phyloP scores from a whole-genome alignment of 106 monocot genomes.

The Allium sativum region DNA sequence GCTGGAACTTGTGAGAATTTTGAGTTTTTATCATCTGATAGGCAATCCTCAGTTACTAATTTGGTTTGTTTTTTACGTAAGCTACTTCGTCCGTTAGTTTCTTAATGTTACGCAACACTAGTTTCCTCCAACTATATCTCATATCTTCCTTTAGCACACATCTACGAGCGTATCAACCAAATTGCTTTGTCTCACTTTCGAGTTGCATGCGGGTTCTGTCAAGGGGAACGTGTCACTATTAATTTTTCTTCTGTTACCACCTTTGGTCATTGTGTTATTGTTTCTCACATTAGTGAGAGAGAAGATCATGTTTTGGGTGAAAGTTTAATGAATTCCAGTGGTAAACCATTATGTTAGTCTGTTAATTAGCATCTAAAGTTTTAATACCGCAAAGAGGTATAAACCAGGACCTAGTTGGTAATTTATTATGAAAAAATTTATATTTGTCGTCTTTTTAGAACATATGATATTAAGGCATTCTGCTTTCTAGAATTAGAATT shows the following conservation, averaged over 20 bases:
- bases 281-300: background rate
- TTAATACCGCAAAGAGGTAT: too few species aligned
- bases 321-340: too few species aligned
- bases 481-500: too few species aligned
- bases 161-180: slow-evolving; percentile 86
- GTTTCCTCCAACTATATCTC: slow-evolving; percentile 68
- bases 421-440: too few species aligned
- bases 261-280: background rate
- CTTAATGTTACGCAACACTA: background rate
- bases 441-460: too few species aligned
- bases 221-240: slow-evolving; percentile 50
- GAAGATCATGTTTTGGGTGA: too few species aligned
- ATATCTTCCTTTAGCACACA: slow-evolving; percentile 95
- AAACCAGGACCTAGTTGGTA: too few species aligned
- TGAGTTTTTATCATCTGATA: slow-evolving; percentile 64
- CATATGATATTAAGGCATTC: too few species aligned
- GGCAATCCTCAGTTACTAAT: slow-evolving; percentile 30
- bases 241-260: background rate
- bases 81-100: slow-evolving; percentile 4
- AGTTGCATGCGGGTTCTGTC: slow-evolving; percentile 87
- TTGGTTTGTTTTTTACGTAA: background rate
- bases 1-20: slow-evolving; percentile 37
- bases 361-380: too few species aligned
- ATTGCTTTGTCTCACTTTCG: slow-evolving; percentile 51
- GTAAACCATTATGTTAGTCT: too few species aligned